A percentile compares a stretch with the other conserved stretches of the same genome.
Evolutionary conservation across 257 asterid genomes (phyloP).

Genomic region (Orobanche coerulescens): DNA sequence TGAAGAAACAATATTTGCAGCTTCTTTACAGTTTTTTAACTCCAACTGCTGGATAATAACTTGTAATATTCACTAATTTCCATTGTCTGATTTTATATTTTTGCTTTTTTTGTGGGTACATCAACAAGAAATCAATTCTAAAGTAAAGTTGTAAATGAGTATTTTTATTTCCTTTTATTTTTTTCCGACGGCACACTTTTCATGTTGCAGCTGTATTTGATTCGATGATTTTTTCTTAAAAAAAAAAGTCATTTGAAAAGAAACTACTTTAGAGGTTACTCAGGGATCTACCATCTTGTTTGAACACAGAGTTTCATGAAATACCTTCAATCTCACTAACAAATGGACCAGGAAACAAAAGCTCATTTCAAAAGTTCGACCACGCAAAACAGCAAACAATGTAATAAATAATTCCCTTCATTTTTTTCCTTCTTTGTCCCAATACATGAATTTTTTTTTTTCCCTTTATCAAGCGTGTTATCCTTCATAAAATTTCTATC

Average conservation of each 20-base stretch:
- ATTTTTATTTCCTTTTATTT: too few relatives aligned
- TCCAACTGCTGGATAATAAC: not conserved
- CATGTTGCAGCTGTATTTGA: not conserved
- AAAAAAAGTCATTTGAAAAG: not conserved
- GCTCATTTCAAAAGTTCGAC: too few relatives aligned
- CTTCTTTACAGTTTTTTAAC: not conserved
- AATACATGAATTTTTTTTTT: not conserved
- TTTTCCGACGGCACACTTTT: too few relatives aligned
- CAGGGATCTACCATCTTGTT: constrained; percentile 2
- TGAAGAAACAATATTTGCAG: not conserved
- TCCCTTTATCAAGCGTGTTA: not conserved
- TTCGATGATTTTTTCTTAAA: not conserved
- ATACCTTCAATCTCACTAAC: not conserved
- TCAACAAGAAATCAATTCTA: not conserved
- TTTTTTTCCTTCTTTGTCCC: not conserved
- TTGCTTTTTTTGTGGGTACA: not conserved
- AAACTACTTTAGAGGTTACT: not conserved
- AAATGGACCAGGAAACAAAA: not conserved
- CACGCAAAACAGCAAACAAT: not conserved
- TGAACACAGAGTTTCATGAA: not conserved
- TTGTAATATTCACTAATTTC: not conserved
- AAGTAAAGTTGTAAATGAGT: too few relatives aligned
- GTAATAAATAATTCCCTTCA: not conserved
- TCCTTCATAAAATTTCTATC: constrained; percentile 5
- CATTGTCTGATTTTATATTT: not conserved